Conservation (phyloP, 2,329 filamentous ascomycete species). For the Pseudogymnoascus sp. region DNA sequence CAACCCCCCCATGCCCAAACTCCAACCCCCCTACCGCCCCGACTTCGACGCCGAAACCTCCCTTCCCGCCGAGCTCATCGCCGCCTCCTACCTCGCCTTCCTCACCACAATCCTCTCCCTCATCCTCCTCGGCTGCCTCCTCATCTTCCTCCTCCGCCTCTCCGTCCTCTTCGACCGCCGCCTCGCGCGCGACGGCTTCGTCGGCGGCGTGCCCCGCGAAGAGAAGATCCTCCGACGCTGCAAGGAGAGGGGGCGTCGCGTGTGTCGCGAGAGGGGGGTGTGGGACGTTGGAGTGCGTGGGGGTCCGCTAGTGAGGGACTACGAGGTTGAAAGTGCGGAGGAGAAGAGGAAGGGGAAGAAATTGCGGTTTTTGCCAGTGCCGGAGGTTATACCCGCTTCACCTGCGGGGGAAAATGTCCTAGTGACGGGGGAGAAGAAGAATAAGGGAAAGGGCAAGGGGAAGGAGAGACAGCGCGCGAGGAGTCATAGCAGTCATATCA, state of each 20-base stretch:
- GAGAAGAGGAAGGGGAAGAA: constrained; percentile 1
- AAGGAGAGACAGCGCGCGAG: neutral
- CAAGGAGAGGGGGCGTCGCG: neutral
- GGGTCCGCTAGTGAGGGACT: neutral
- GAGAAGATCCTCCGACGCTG: neutral
- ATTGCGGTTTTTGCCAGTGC: neutral
- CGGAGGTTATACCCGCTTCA: neutral
- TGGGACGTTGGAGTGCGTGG: neutral
- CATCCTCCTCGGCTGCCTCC: neutral
- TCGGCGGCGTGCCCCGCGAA: neutral
- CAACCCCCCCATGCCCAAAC: neutral
- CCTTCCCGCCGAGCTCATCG: neutral
- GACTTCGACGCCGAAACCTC: neutral
- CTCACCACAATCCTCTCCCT: neutral
- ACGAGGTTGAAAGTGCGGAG: neutral
- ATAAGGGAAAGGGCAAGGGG: neutral
- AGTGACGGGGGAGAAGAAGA: neutral
- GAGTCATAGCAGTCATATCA: neutral
- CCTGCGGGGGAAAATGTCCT: neutral
- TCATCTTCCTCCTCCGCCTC: neutral
- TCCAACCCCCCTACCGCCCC: neutral
- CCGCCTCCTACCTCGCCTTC: neutral
- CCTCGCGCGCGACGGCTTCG: neutral
- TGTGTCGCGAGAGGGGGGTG: neutral
- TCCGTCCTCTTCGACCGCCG: neutral